Evolutionary conservation across 257 asterid species (phyloP).

Genomic region (Avicennia marina): DNA sequence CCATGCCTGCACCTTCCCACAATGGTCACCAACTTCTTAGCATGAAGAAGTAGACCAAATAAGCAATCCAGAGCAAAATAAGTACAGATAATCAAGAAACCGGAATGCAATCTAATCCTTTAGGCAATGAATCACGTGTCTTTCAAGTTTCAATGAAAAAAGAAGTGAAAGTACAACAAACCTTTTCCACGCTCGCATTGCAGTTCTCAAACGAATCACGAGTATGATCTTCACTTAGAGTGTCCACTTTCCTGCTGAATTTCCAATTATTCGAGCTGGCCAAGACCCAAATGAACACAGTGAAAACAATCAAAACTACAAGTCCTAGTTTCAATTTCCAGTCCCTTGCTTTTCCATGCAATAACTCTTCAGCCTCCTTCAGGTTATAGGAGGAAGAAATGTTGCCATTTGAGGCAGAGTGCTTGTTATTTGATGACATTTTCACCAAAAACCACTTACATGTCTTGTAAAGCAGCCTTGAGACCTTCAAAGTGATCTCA

Average conservation of each 20-base stretch:
- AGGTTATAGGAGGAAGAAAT: conserved; percentile 28
- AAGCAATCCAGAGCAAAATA: too few species aligned
- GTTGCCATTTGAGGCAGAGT: conserved; percentile 31
- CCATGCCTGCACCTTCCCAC: background rate
- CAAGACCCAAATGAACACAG: conserved; percentile 32
- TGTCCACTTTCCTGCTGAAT: conserved; percentile 23
- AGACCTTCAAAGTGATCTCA: conserved; percentile 28
- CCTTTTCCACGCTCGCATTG: conserved; percentile 49
- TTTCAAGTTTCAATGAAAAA: conserved; percentile 22
- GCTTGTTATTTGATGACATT: conserved; percentile 46
- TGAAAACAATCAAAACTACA: conserved; percentile 24
- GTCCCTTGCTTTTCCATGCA: conserved; percentile 27
- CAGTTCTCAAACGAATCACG: conserved; percentile 32
- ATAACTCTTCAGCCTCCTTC: conserved; percentile 29
- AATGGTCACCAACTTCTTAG: background rate
- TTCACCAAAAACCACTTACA: conserved; percentile 41
- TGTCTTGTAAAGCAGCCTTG: conserved; percentile 24
- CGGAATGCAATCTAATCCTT: too few species aligned
- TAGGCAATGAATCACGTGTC: conserved; percentile 22
- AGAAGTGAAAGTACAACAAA: conserved; percentile 30
- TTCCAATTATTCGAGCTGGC: conserved; percentile 19
- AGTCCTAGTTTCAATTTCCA: conserved; percentile 38
- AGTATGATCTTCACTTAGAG: conserved; percentile 27
- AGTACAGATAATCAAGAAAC: too few species aligned
- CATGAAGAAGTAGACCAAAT: background rate